Base-by-base conservation (phyloP, 306 rosid species). In the Hippophae rhamnoides region DNA sequence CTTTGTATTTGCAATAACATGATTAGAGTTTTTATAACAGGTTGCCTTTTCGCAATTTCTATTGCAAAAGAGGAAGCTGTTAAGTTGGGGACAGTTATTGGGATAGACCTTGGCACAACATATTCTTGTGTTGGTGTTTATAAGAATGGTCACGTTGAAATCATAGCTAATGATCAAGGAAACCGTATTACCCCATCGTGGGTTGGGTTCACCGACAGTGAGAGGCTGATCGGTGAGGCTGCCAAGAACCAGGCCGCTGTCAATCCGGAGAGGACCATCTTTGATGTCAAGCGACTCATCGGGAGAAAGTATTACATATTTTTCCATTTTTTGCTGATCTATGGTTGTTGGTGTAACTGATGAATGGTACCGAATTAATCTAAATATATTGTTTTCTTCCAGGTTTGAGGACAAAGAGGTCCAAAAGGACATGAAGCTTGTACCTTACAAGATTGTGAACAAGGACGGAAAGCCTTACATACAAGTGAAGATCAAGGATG, bases 211-310 rank as follows among this genome's bases (percentile, higher is more conserved):
- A 75, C 89, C 0, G 99, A 93, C 62, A 63, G 73, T 41, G 99
- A 93, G 75, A 93, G 99, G 63, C 66, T 93, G 74, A 93, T 93
- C 0, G 99, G 99, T 47, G 99, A 93, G 89, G 99, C 99, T 70
- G 99, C 99, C 3, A 93, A 93, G 89, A 93, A 93, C 76, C 99
- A 77, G 81, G 97, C 97, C 54, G 97, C 99, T 53, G 97, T 86
- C 53, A 93, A 93, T 67, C 74, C 93, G 0, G 99, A 93, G 44
- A 86, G 99, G 76, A 93, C 99, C 43, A n/a, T 93, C 65, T 93
- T 93, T 67, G 99, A 93, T 54, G 97, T 93, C 65, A 93, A 93
- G 82, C 88, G 99, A 65, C 96, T 90, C 69, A 90, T 90, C 1
- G 98, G 98, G 64, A 78, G 98, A 79, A 90, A 87, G 98, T 90